Evolutionary conservation across 768 basidiomycete species (phyloP).

Genomic region (Trametes maxima): DNA sequence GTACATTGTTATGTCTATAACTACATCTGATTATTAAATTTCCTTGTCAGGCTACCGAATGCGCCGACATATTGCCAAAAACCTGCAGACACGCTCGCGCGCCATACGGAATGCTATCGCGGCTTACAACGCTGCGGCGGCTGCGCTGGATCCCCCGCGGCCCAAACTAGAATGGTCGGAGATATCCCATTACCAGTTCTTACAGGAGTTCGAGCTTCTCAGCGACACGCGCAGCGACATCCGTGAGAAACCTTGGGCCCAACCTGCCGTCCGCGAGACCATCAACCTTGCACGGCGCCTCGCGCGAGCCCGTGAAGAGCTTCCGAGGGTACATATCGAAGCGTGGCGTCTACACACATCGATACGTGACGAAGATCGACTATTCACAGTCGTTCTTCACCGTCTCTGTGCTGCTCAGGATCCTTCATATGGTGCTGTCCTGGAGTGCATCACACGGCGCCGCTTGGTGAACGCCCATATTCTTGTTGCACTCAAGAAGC

Average conservation of each 20-base stretch:
- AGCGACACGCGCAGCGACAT: conserved; percentile 30
- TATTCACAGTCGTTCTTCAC: not conserved
- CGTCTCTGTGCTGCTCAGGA: not conserved
- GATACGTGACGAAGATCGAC: conserved; percentile 27
- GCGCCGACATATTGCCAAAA: conserved; percentile 33
- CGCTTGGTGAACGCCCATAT: not conserved
- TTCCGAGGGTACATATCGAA: conserved; percentile 28
- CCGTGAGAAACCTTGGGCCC: conserved; percentile 30
- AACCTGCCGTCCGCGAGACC: conserved; percentile 26
- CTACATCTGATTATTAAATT: not conserved
- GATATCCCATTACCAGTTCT: conserved; percentile 32
- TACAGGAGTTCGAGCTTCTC: conserved; percentile 36
- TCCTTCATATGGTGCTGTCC: not conserved
- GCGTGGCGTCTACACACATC: conserved; percentile 30
- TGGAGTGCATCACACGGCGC: conserved; percentile 7
- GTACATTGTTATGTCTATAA: not conserved
- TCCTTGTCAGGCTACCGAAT: conserved; percentile 34
- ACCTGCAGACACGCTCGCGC: conserved; percentile 29
- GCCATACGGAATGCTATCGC: conserved; percentile 30
- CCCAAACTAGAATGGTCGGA: conserved; percentile 27
- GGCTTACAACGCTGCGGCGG: conserved; percentile 33
- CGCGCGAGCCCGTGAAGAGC: conserved; percentile 28
- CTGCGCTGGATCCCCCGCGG: conserved; percentile 24
- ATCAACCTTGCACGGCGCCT: conserved; percentile 26
- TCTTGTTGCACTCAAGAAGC: conserved; percentile 8